Conservation (phyloP, 345 rosid species). For the Mercurialis annua region DNA sequence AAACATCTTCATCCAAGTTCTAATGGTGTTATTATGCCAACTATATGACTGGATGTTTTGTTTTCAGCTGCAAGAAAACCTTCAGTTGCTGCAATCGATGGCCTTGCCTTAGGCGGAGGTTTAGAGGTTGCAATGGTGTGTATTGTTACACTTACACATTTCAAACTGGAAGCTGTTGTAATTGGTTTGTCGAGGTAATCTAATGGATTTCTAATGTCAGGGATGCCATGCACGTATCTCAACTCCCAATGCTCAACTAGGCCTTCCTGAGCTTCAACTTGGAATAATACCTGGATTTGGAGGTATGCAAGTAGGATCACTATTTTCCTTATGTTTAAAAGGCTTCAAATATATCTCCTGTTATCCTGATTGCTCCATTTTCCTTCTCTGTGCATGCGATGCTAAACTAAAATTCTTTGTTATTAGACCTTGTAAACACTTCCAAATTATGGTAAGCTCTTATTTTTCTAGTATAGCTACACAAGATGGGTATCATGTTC, state of each 20-base stretch:
- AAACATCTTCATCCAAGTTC: not conserved
- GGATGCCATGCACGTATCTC: constrained; percentile 91
- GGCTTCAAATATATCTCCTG: not conserved
- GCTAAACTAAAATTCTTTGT: not conserved
- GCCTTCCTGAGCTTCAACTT: constrained; percentile 90
- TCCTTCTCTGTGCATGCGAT: not conserved
- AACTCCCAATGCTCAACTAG: constrained; percentile 69
- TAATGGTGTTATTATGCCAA: not conserved
- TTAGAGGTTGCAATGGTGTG: constrained; percentile 93
- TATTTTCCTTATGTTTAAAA: constrained; percentile 3
- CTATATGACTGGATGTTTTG: constrained; percentile 20
- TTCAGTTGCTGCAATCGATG: constrained; percentile 96
- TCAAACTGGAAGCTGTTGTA: not conserved
- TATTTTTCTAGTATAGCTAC: not conserved
- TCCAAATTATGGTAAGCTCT: too few species aligned
- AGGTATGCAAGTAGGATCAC: constrained; percentile 41
- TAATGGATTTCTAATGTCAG: constrained; percentile 34
- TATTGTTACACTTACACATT: not conserved
- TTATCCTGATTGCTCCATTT: not conserved
- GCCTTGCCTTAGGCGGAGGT: constrained; percentile 98
- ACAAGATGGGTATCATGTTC: not conserved
- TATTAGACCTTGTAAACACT: not conserved
- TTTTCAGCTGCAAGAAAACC: constrained; percentile 79
- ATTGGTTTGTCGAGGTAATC: constrained; percentile 7
- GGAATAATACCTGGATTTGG: constrained; percentile 98